phyloP scores from a whole-genome alignment of 2,329 filamentous ascomycete species.

The Fusarium albosuccineum region DNA sequence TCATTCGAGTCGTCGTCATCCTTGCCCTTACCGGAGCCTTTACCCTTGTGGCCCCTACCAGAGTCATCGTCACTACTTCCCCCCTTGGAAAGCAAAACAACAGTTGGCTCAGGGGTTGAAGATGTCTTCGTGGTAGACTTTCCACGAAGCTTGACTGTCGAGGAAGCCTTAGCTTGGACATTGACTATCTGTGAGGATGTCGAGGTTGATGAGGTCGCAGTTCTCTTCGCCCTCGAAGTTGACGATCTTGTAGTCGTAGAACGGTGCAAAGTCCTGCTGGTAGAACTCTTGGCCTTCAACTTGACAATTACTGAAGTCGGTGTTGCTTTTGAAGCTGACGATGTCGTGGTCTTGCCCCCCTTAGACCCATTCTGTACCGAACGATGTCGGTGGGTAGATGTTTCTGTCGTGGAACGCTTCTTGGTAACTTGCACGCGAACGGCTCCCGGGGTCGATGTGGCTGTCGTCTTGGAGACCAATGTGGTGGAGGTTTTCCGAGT shows the following conservation, averaged over 20 bases:
- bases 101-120: background rate
- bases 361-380: no score
- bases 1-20: background rate
- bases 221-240: background rate
- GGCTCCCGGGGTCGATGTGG: background rate
- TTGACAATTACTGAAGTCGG: background rate
- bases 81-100: background rate
- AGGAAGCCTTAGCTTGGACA: background rate
- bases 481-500: background rate
- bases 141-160: background rate
- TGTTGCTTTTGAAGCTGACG: background rate
- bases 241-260: background rate
- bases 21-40: background rate
- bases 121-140: background rate
- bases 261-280: no score
- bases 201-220: background rate
- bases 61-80: background rate
- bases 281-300: background rate
- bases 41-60: background rate
- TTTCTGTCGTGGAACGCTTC: no score
- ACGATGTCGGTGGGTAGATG: no score
- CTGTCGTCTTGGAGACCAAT: background rate
- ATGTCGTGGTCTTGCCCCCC: no score
- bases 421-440: background rate
- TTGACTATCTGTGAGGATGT: background rate